Conservation (phyloP, 2,329 filamentous ascomycete species). For the Onygena corvina region DNA sequence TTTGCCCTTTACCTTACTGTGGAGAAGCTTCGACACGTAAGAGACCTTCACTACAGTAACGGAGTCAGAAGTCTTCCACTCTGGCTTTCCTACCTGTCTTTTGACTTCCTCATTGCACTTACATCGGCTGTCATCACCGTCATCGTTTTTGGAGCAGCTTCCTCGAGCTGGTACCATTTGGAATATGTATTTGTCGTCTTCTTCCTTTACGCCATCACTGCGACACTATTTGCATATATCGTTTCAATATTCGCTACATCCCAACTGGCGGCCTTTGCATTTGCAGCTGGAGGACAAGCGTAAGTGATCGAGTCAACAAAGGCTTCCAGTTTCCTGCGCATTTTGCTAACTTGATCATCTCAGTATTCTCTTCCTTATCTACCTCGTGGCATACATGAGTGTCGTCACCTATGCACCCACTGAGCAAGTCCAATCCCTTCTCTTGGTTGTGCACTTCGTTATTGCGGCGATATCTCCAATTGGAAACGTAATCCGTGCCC, state of each 20-base stretch:
- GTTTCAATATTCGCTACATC: conserved; percentile 68
- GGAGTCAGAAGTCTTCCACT: conserved; percentile 70
- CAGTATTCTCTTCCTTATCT: conserved; percentile 53
- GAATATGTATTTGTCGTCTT: conserved; percentile 74
- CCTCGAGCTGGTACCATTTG: conserved; percentile 59
- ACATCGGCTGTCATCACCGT: conserved; percentile 53
- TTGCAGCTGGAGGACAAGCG: conserved; percentile 65
- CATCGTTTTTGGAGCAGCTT: conserved; percentile 54
- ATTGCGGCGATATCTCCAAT: conserved; percentile 64
- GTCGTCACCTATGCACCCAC: conserved; percentile 64
- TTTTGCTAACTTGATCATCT: conserved; percentile 15
- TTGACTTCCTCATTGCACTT: conserved; percentile 68
- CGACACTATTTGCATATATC: conserved; percentile 65
- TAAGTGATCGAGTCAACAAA: conserved; percentile 20
- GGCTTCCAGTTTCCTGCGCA: conserved; percentile 8
- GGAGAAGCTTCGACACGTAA: conserved; percentile 65
- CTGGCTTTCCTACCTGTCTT: conserved; percentile 70
- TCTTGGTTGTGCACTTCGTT: conserved; percentile 62
- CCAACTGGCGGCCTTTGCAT: conserved; percentile 73
- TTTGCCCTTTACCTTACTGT: conserved; percentile 82
- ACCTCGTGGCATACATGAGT: conserved; percentile 58
- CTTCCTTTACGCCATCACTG: conserved; percentile 66
- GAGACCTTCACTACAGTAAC: conserved; percentile 82
- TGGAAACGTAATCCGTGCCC: conserved; percentile 57
- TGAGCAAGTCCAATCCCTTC: conserved; percentile 52